Evolutionary conservation across 495 filamentous ascomycete species (phyloP), one percentile per base, ranked within the genome.

Genomic region (Thozetella sp.): DNA sequence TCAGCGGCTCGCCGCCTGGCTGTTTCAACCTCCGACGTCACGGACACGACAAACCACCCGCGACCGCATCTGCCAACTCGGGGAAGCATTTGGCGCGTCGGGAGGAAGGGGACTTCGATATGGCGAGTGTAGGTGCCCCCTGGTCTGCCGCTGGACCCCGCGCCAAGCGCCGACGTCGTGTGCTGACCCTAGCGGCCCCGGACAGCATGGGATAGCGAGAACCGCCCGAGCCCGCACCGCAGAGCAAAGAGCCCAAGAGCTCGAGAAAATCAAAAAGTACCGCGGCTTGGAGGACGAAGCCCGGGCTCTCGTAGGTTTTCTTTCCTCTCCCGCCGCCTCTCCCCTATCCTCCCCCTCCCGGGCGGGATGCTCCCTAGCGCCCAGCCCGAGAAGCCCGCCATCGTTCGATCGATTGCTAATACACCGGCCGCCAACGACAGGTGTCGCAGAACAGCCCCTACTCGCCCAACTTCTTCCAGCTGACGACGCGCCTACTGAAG

Each of bases 181-280:
- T 17, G 30, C 30, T 37, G 30, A 23, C 48, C 40, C 46, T 57
- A 70, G 67, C 60, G 68, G 66, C 55, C 65, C 59, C 26, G 63
- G 66, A 46, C 76, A 96, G 91, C 94, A 97, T 82, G 91, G 92
- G 71, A 82, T 83, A 66, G 71, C 78, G 60, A 84, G 88, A 61
- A 77, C 77, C 53, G 71, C 75, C 15, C 75, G 77, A 57, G 74
- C 78, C 64, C 85, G 85, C 63, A 87, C 91, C 56, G 88, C 86
- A 55, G 86, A 90, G 64, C 83, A 88, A 64, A 80, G 82, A 10
- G 72, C 82, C 51, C 84, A 87, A 65, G 92, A 97, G 72, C 81
- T 87, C 56, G 80, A 86, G 55, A 88, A 89, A 73, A 97, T 99
- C 67, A 74, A 80, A 45, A 83, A 88, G 58, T 99, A 99, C 76